Conservation (phyloP, 352 stramenopile species). For the Globisporangium alternatum region DNA sequence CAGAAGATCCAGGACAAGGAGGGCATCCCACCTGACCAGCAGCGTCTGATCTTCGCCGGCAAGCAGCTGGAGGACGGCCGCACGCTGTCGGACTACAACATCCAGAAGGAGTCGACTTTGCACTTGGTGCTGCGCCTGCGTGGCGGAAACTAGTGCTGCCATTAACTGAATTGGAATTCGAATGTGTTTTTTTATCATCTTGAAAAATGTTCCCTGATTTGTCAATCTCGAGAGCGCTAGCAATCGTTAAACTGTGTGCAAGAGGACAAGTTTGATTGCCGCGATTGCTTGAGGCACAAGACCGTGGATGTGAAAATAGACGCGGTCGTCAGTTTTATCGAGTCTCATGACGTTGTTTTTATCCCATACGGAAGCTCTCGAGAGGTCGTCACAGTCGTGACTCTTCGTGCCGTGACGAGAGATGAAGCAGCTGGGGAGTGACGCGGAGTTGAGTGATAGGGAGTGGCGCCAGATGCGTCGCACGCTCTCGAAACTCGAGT, state of each 20-base stretch:
- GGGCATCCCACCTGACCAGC: slow-evolving; percentile 36
- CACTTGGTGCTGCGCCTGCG: slow-evolving; percentile 86
- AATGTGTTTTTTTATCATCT: not conserved
- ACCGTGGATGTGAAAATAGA: not conserved
- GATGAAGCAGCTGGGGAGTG: slow-evolving; percentile 7
- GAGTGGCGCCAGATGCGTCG: slow-evolving; percentile 64
- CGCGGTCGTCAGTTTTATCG: too few species aligned
- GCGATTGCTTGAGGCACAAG: too few species aligned
- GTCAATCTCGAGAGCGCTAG: not conserved
- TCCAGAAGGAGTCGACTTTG: slow-evolving; percentile 94
- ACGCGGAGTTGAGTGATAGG: slow-evolving; percentile 35
- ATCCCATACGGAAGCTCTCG: not conserved
- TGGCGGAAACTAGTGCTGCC: not conserved
- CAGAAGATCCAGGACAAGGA: slow-evolving; percentile 84
- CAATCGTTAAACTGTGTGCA: not conserved
- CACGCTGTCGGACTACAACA: slow-evolving; percentile 80
- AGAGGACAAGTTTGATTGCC: not conserved
- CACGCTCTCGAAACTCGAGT: slow-evolving; percentile 49
- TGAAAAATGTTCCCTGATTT: not conserved
- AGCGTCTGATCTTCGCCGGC: slow-evolving; percentile 15
- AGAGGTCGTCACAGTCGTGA: not conserved
- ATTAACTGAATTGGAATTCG: not conserved
- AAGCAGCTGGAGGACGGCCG: slow-evolving; percentile 19
- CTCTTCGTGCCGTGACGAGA: not conserved
- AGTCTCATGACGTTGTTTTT: not conserved